These are phyloP conservation scores for Suhomyces chickasaworum DNA, from an alignment of 1,139 yeast genomes.

Conservation along the genomic window DNA sequence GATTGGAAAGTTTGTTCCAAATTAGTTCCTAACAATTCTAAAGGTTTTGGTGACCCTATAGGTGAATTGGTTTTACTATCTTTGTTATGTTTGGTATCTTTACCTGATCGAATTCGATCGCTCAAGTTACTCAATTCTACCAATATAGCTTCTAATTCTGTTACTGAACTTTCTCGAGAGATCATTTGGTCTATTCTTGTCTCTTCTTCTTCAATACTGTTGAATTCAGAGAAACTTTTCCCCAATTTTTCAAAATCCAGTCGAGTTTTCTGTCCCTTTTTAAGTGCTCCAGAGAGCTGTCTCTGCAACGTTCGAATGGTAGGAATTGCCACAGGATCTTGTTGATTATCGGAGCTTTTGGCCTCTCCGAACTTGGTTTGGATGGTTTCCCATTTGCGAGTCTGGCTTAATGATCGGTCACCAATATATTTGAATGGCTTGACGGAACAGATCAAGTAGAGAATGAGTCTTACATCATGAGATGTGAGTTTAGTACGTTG, in stretches of 20 bases:
- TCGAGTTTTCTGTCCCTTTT: constrained; percentile 21
- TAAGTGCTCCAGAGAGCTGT: constrained; percentile 38
- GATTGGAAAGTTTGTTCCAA: background rate
- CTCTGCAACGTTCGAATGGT: constrained; percentile 43
- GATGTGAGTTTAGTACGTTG: constrained; percentile 32
- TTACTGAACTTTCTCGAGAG: constrained; percentile 22
- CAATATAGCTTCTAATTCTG: constrained; percentile 34
- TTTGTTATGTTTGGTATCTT: constrained; percentile 29
- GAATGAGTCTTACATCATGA: constrained; percentile 33
- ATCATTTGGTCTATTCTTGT: constrained; percentile 14
- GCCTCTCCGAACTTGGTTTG: constrained; percentile 29
- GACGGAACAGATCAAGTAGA: constrained; percentile 33
- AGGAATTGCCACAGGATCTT: constrained; percentile 26
- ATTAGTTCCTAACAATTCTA: background rate
- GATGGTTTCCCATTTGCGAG: constrained; percentile 40
- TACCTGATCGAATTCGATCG: constrained; percentile 35
- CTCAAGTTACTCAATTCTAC: constrained; percentile 36
- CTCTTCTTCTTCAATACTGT: constrained; percentile 6
- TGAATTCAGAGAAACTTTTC: background rate
- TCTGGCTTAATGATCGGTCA: constrained; percentile 35
- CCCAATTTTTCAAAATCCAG: background rate
- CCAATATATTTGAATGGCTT: constrained; percentile 45
- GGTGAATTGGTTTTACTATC: too few relatives aligned
- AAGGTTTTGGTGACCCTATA: background rate
- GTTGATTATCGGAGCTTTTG: constrained; percentile 18